Percentiles rank a stretch among this genome's conserved stretches.
Conservation (phyloP, 306 rosid genomes). For the Cercis canadensis region DNA sequence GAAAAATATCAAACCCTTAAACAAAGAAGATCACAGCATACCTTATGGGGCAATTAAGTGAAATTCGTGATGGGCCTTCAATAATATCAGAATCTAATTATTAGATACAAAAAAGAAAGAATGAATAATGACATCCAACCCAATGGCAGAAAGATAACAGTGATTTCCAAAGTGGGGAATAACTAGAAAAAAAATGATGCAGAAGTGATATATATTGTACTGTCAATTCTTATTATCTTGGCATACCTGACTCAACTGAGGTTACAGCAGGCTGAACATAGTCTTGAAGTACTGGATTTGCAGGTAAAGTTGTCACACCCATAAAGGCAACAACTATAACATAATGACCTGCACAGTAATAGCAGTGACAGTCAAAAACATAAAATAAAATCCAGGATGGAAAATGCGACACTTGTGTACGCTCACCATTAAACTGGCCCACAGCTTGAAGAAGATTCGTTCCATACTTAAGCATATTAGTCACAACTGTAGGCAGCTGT, state of each 20-base stretch:
- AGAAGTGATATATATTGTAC: background rate
- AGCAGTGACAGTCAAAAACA: conserved; percentile 40
- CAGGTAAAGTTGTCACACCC: conserved; percentile 50
- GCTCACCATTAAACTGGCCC: conserved; percentile 86
- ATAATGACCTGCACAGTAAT: conserved; percentile 70
- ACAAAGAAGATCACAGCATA: conserved; percentile 46
- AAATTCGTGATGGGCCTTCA: conserved; percentile 90
- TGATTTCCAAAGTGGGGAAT: background rate
- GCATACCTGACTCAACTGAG: conserved; percentile 65
- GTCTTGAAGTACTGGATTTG: conserved; percentile 62
- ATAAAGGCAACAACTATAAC: conserved; percentile 75
- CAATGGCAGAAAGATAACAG: conserved; percentile 10
- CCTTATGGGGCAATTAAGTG: conserved; percentile 99
- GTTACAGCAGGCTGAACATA: conserved; percentile 62
- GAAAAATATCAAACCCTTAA: conserved; percentile 20
- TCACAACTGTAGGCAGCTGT: conserved; percentile 81
- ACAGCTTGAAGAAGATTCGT: conserved; percentile 89
- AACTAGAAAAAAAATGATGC: conserved; percentile 8
- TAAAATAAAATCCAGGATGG: conserved; percentile 38
- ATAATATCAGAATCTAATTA: conserved; percentile 74
- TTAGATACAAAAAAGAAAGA: conserved; percentile 6
- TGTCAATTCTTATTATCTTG: conserved; percentile 19
- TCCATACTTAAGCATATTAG: conserved; percentile 72
- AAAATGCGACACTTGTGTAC: conserved; percentile 24
- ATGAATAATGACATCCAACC: conserved; percentile 19